A percentile compares a stretch with the other conserved stretches of the same genome.
Conservation (phyloP, 257 asterid species). For the Ligustrum vulgare region DNA sequence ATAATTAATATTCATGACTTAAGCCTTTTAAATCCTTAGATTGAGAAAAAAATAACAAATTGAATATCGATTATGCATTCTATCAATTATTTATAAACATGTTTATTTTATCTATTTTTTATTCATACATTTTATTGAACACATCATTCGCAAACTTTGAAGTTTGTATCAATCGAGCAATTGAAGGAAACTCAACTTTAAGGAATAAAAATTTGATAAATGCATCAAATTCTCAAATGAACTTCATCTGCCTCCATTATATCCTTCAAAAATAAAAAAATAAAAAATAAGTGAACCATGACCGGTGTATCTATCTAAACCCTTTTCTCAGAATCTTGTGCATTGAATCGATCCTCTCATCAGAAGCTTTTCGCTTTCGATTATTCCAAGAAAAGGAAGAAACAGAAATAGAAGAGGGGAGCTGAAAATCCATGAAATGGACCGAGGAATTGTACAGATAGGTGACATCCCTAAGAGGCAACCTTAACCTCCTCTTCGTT, state of each 20-base stretch:
- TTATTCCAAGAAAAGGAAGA: neutral
- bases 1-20: no score
- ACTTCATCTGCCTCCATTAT: neutral
- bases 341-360: constrained; percentile 4
- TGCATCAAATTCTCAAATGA: neutral
- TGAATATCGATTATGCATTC: no score
- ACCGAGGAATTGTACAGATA: constrained; percentile 10
- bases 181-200: neutral
- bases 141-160: neutral
- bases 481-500: constrained; percentile 19
- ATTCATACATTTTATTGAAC: no score
- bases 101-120: no score
- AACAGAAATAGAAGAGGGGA: neutral
- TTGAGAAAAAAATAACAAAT: no score
- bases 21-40: no score
- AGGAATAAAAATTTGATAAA: neutral
- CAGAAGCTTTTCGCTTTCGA: constrained; percentile 24
- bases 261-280: neutral
- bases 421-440: neutral
- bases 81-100: no score
- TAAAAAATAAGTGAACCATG: neutral
- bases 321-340: constrained; percentile 27
- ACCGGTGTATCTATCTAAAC: constrained; percentile 27
- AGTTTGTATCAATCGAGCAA: neutral
- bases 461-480: constrained; percentile 35